A percentile compares a stretch with the other conserved stretches of the same genome.
Evolutionary conservation across 768 basidiomycete genomes (phyloP).

Genomic region (Rhodotorula kratochvilovae): DNA sequence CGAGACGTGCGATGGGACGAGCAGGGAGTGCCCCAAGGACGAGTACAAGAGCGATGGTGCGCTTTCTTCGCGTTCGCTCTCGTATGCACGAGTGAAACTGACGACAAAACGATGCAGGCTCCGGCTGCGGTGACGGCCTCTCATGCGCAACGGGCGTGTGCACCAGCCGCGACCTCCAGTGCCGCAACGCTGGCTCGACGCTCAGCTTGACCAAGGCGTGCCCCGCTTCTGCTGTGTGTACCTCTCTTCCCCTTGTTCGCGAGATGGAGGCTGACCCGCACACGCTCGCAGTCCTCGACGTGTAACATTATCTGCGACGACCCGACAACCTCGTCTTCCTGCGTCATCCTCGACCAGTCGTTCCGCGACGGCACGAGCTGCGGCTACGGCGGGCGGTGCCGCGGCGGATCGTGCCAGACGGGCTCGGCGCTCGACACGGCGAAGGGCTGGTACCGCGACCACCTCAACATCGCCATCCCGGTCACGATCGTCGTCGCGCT

Average conservation of each 20-base stretch:
- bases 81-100: background rate
- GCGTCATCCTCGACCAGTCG: conserved; percentile 64
- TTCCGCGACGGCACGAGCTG: conserved; percentile 83
- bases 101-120: conserved; percentile 49
- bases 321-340: conserved; percentile 59
- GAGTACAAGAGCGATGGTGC: conserved; percentile 35
- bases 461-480: conserved; percentile 53
- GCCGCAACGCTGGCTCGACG: conserved; percentile 65
- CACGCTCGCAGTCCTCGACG: conserved; percentile 44
- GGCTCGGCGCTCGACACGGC: conserved; percentile 55
- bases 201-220: conserved; percentile 66
- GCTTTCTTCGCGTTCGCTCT: conserved; percentile 3
- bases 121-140: conserved; percentile 64
- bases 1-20: conserved; percentile 13
- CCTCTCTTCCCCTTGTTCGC: background rate
- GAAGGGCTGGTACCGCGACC: conserved; percentile 48
- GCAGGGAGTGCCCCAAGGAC: conserved; percentile 27
- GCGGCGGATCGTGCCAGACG: conserved; percentile 70
- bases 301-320: conserved; percentile 79
- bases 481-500: conserved; percentile 68
- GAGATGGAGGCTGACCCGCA: background rate
- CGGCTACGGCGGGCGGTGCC: conserved; percentile 77
- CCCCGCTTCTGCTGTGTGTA: conserved; percentile 49
- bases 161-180: conserved; percentile 70
- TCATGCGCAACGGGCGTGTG: conserved; percentile 74